Evolutionary conservation across 2,329 filamentous ascomycete genomes (phyloP).

Genomic region (Verticillium dahliae): DNA sequence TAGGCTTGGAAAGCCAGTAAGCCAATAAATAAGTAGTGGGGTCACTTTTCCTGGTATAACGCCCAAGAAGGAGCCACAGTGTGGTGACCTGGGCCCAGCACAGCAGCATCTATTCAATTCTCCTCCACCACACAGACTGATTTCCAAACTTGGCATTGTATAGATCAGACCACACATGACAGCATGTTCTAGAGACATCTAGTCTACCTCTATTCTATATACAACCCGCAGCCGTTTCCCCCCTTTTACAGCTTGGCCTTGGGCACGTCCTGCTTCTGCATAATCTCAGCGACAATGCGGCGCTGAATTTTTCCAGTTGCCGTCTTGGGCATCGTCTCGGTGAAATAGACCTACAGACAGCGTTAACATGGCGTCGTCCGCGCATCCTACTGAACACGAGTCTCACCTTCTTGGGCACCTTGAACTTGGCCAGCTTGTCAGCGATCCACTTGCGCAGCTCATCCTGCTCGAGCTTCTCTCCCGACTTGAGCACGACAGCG

Average conservation of each 20-base stretch:
- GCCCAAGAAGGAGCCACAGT: too few relatives aligned
- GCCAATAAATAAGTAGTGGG: too few relatives aligned
- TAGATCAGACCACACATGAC: not conserved
- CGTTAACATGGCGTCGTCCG: constrained; percentile 4
- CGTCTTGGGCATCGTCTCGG: constrained; percentile 80
- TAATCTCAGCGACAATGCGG: constrained; percentile 77
- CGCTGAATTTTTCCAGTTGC: constrained; percentile 88
- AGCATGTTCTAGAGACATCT: not conserved
- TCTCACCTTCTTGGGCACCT: constrained; percentile 72
- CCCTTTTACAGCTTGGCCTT: constrained; percentile 45
- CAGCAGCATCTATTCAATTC: too few relatives aligned
- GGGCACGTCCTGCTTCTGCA: constrained; percentile 61
- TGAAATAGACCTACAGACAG: constrained; percentile 62
- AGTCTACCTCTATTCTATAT: not conserved
- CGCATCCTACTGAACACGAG: not conserved
- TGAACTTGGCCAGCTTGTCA: constrained; percentile 72
- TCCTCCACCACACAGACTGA: too few relatives aligned
- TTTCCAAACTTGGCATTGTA: not conserved
- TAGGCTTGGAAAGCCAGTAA: too few relatives aligned
- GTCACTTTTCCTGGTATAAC: too few relatives aligned
- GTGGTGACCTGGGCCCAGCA: too few relatives aligned
- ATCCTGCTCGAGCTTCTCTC: constrained; percentile 45
- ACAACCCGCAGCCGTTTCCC: not conserved
- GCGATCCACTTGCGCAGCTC: constrained; percentile 64
- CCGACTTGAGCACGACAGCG: constrained; percentile 67